Conservation (phyloP, 2,329 filamentous ascomycete species). For the Emergomyces pasteurianus region DNA sequence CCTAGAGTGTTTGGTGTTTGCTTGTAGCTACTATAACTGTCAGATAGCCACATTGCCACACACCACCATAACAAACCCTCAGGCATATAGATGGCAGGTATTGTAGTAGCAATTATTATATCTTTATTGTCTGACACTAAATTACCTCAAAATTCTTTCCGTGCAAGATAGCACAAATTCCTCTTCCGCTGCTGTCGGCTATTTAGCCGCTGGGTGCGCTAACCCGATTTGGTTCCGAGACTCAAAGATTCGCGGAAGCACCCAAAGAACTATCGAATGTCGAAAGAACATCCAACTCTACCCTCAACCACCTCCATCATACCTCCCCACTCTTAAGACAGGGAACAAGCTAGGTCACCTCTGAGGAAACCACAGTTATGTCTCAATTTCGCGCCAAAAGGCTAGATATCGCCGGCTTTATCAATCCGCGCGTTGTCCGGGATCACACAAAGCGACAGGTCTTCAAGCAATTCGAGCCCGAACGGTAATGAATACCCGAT, state of each 20-base stretch:
- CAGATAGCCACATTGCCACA: not conserved
- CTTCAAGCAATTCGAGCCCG: conserved; percentile 73
- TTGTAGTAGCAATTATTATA: not conserved
- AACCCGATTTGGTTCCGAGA: conserved; percentile 5
- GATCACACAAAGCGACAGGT: conserved; percentile 96
- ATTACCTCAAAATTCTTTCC: not conserved
- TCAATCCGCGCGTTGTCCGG: conserved; percentile 77
- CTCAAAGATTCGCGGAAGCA: not conserved
- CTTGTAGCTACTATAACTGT: not conserved
- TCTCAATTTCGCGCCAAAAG: conserved; percentile 82
- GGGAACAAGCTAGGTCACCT: not conserved
- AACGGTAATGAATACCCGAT: conserved; percentile 49
- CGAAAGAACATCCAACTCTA: not conserved
- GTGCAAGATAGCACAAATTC: not conserved
- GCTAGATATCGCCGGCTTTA: conserved; percentile 75
- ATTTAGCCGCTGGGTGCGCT: not conserved
- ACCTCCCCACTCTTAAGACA: not conserved
- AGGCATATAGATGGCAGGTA: not conserved
- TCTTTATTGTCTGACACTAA: not conserved
- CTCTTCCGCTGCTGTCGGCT: not conserved
- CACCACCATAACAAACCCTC: not conserved
- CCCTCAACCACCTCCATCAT: not conserved
- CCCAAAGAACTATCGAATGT: not conserved
- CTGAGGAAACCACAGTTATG: conserved; percentile 38
- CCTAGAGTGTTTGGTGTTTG: not conserved